Conservation (phyloP, 805 yeast species). For the Candida golubevii region DNA sequence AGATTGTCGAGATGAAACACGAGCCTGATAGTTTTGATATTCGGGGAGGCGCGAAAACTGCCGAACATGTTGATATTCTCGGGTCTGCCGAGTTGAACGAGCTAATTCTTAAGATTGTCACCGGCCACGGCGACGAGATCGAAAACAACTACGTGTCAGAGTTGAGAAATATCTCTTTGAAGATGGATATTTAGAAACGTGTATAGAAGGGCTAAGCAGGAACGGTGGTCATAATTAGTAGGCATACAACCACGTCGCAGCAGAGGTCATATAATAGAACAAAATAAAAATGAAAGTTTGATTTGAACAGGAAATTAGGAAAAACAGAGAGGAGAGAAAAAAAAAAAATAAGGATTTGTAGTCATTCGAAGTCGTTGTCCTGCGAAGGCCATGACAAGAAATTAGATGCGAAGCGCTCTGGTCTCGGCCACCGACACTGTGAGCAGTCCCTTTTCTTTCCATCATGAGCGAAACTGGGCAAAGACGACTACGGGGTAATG, state of each 20-base stretch:
- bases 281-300: constrained; percentile 27
- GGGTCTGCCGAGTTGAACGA: constrained; percentile 94
- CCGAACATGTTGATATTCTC: constrained; percentile 94
- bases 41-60: constrained; percentile 95
- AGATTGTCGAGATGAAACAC: constrained; percentile 84
- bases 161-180: constrained; percentile 57
- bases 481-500: too few species aligned
- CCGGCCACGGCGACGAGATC: constrained; percentile 72
- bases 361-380: too few species aligned
- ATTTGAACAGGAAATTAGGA: too few species aligned
- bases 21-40: constrained; percentile 93
- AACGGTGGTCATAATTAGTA: constrained; percentile 12
- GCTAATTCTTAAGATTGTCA: constrained; percentile 71
- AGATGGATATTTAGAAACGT: constrained; percentile 40
- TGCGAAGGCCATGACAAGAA: too few species aligned
- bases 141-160: constrained; percentile 55
- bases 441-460: too few species aligned
- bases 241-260: constrained; percentile 23
- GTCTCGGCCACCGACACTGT: too few species aligned
- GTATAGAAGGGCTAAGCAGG: not conserved
- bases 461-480: too few species aligned
- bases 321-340: too few species aligned
- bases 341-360: too few species aligned
- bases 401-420: too few species aligned
- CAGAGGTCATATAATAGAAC: constrained; percentile 20